Base-by-base conservation (phyloP, 495 filamentous ascomycete genomes). In the Geoglossum glabrum region DNA sequence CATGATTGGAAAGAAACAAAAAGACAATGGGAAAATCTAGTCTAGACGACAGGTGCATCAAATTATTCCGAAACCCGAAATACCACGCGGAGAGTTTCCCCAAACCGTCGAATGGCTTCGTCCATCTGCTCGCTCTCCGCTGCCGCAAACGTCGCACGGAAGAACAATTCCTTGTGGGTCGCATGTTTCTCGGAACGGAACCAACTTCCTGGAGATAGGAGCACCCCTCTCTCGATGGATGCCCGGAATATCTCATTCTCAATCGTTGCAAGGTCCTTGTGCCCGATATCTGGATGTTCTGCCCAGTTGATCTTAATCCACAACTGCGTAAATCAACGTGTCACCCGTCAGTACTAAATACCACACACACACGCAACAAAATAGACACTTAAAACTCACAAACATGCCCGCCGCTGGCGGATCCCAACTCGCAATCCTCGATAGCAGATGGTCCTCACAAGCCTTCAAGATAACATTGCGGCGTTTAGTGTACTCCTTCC, bases 401-500 rank as follows among this genome's bases (percentile, higher is more conserved):
- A 98, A 98, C 92, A 98, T 98, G 65, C 92, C 92, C n/a, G 92
- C 90, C 36, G 76, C 74, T 1, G 92, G 90, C 7, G 85, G 72
- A 36, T 69, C 76, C 93, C 92, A 98, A 69, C 79, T 84, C 13
- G 86, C 85, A 46, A 98, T 71, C 50, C 86, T 82, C 26, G 66
- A 67, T 0, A 92, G 92, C 31, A 98, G 69, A 59, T 82, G 77
- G 62, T 76, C 76, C 70, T 95, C 88, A 62, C 88, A 95, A 0
- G 92, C 87, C 30, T 76, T 74, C n/a, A 94, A 72, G 54, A 98
- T 74, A 15, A 78, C 74, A 63, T 96, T 77, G 36, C 92, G 70
- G 43, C 90, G 77, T 59, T 71, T 68, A 19, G 90, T 92, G 64
- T 98, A 98, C 66, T 87, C 77, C 66, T 82, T 66, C n/a, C 88